phyloP scores from a whole-genome alignment of 2,329 filamentous ascomycete genomes.

The Xenoacremonium recifei region DNA sequence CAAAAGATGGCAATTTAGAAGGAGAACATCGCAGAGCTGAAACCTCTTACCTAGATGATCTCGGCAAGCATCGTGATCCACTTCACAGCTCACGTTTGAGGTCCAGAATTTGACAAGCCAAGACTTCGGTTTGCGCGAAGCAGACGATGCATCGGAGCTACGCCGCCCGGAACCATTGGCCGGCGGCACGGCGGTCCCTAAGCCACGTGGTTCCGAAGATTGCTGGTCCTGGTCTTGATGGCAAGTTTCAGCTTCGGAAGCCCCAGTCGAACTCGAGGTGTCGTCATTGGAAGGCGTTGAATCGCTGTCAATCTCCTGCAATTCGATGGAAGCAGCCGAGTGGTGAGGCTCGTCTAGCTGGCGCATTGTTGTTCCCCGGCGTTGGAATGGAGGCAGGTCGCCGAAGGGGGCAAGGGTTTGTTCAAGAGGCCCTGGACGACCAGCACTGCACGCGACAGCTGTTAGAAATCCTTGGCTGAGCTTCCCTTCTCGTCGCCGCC shows the following conservation, averaged over 20 bases:
- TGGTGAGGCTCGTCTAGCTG: slow-evolving; percentile 3
- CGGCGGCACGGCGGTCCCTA: slow-evolving; percentile 22
- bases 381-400: no score
- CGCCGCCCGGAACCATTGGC: slow-evolving; percentile 7
- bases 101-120: slow-evolving; percentile 16
- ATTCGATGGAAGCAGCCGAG: slow-evolving; percentile 20
- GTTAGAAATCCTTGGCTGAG: no score
- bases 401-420: no score
- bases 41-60: slow-evolving; percentile 24
- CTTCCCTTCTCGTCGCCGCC: no score
- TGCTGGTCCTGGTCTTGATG: slow-evolving; percentile 4
- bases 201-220: slow-evolving; percentile 16
- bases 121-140: slow-evolving; percentile 5
- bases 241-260: background rate
- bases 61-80: slow-evolving; percentile 19
- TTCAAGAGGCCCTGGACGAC: no score
- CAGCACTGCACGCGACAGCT: no score
- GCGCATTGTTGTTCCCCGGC: no score
- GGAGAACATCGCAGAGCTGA: no score
- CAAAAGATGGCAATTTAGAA: no score
- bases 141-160: slow-evolving; percentile 6
- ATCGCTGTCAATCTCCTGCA: slow-evolving; percentile 15
- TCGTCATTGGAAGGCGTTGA: slow-evolving; percentile 1
- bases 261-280: slow-evolving; percentile 7
- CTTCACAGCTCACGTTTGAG: slow-evolving; percentile 23